Evolutionary conservation across 2,329 filamentous ascomycete species (phyloP).

Genomic region (Cladosporium sp.): DNA sequence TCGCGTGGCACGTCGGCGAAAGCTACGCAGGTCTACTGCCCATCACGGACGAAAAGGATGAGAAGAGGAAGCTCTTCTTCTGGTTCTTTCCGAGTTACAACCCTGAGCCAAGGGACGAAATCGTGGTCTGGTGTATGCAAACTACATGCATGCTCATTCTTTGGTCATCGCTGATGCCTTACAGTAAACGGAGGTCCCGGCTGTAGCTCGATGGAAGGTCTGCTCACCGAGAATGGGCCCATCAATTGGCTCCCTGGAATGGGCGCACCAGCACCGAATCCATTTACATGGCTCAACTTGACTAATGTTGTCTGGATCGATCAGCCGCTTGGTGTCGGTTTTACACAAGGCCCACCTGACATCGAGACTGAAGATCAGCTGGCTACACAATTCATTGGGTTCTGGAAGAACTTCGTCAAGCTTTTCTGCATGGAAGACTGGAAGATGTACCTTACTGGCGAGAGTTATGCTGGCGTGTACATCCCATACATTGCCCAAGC

Average conservation of each 20-base stretch:
- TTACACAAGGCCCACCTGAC: constrained; percentile 32
- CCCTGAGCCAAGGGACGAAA: constrained; percentile 45
- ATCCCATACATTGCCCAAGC: constrained; percentile 38
- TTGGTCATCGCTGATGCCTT: background rate
- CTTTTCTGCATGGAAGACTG: constrained; percentile 54
- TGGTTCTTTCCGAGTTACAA: constrained; percentile 53
- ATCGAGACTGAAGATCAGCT: constrained; percentile 33
- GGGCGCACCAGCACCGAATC: constrained; percentile 46
- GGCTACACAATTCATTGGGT: constrained; percentile 10
- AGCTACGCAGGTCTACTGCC: constrained; percentile 33
- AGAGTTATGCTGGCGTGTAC: constrained; percentile 36
- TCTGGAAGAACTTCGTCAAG: constrained; percentile 37
- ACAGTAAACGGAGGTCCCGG: constrained; percentile 44
- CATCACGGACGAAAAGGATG: constrained; percentile 31
- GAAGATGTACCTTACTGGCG: constrained; percentile 65
- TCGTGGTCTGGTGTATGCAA: constrained; percentile 37
- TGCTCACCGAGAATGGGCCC: constrained; percentile 51
- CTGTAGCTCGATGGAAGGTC: constrained; percentile 47
- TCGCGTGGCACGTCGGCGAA: constrained; percentile 17
- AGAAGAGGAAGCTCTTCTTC: constrained; percentile 46
- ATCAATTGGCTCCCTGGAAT: constrained; percentile 34
- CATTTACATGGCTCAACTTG: constrained; percentile 48
- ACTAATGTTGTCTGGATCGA: constrained; percentile 48
- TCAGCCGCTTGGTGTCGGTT: constrained; percentile 42
- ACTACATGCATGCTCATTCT: background rate